Base-by-base conservation (phyloP, 345 rosid genomes). In the sweet orange (Citrus sinensis) region DNA sequence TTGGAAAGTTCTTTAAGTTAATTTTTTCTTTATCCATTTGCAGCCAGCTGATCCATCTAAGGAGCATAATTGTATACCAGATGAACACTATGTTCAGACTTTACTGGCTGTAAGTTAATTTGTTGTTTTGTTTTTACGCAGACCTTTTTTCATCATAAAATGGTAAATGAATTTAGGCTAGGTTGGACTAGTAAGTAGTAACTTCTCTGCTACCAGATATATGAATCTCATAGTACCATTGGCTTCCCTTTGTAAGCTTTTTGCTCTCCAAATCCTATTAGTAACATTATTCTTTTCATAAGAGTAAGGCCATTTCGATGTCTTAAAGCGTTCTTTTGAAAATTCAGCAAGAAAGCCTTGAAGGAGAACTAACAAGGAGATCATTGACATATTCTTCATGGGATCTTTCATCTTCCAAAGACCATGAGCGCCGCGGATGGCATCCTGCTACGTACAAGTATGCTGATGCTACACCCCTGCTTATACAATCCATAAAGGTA, bases 61-160 rank as follows among this genome's bases (percentile, higher is more conserved):
- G 81, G 98, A 96, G 88, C 98, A 93, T 86, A 93, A 94, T 82
- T 94, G 98, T 75, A 94, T 94, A 84, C 98, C 98, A 9, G 98
- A 93, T 89, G 98, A 94, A 84, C 98, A 95, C 85, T 93, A 93
- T 67, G 98, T 95, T 72, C 98, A 90, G 89, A 95, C 98, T 68
- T 83, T 93, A 80, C 80, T 95, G 73, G 91, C 98, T 71, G 98
- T 94, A 92, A 89, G 97, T 79, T 83, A 51, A 42, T 69, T 35
- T 79, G 69, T 30, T 79, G 65, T 46, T 14, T 24, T 0, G 20
- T 30, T 19, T 16, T 49, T 51, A 29, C 1, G 39, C 59, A 17
- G 13, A 9, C 14, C n/a, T 5, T 51, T 49, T 70, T 49, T 40
- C 62, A 51, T 71, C 32, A 25, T 10, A 54, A 30, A 70, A 32